These are phyloP conservation scores for Parachlorella kessleri DNA, from an alignment of 139 green algal species.

Conservation along the genomic window DNA sequence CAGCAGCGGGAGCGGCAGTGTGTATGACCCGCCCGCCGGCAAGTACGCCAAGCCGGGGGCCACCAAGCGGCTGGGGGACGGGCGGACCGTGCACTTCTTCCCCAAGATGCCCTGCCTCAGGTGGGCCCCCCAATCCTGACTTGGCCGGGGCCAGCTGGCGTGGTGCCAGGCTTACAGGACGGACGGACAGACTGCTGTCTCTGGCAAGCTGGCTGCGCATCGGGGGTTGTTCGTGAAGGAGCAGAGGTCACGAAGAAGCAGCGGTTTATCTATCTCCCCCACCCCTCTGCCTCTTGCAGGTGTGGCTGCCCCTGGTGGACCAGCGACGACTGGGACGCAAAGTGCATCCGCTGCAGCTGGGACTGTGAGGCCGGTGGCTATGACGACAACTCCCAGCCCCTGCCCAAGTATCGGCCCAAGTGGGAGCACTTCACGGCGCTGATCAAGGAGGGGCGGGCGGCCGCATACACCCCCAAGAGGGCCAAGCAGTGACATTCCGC, in stretches of 20 bases:
- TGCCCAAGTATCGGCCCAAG: constrained; percentile 53
- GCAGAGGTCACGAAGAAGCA: no score
- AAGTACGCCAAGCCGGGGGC: constrained; percentile 55
- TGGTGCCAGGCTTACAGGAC: no score
- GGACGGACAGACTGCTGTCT: no score
- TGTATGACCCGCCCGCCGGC: constrained; percentile 39
- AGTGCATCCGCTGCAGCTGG: constrained; percentile 71
- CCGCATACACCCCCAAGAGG: no score
- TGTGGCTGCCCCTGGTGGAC: constrained; percentile 89
- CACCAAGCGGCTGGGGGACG: constrained; percentile 24
- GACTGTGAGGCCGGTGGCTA: constrained; percentile 77
- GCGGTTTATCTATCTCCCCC: no score
- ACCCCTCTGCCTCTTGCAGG: constrained; percentile 53
- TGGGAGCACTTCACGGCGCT: constrained; percentile 54
- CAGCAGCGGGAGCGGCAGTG: not conserved
- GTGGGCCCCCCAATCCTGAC: not conserved
- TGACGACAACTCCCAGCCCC: constrained; percentile 75
- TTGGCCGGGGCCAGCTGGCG: no score
- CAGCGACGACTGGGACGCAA: constrained; percentile 81
- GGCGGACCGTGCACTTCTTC: constrained; percentile 33
- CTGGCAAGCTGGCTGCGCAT: no score
- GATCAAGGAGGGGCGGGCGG: constrained; percentile 54
- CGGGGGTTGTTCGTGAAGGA: no score
- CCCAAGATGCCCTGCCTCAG: constrained; percentile 51
- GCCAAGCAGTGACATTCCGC: no score